Percentiles rank a stretch among this genome's conserved stretches.
Evolutionary conservation across 169 alveolate species (phyloP).

Genomic region (Amoebophrya sp.): DNA sequence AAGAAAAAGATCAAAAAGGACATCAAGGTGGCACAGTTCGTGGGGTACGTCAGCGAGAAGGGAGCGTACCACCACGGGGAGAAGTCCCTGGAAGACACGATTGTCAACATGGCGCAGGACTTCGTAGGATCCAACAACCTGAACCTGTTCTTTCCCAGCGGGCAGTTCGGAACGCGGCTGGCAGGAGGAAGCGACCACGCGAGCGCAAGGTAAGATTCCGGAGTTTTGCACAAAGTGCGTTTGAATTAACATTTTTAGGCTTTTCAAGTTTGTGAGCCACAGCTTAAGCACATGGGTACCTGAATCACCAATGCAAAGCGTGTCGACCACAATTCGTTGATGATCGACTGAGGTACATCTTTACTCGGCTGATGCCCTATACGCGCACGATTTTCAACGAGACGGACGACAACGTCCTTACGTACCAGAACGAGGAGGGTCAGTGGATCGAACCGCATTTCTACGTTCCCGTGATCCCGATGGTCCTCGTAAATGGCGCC

Average conservation of each 20-base stretch:
- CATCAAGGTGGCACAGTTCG: conserved; percentile 82
- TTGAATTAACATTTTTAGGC: no score
- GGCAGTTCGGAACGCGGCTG: conserved; percentile 96
- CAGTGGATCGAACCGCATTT: conserved; percentile 93
- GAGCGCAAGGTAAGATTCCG: neutral
- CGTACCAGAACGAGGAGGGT: conserved; percentile 84
- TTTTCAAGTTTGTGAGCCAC: no score
- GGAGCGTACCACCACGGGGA: conserved; percentile 99
- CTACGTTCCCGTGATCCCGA: conserved; percentile 95
- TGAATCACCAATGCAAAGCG: neutral
- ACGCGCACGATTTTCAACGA: conserved; percentile 62
- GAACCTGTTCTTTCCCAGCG: conserved; percentile 71
- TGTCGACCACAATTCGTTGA: neutral
- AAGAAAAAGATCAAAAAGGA: conserved; percentile 85
- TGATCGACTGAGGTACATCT: conserved; percentile 65
- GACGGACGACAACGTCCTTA: conserved; percentile 50
- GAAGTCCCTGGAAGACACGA: conserved; percentile 81
- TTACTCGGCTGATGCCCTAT: conserved; percentile 59
- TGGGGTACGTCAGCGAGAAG: conserved; percentile 91
- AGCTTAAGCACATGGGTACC: no score
- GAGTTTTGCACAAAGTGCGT: neutral
- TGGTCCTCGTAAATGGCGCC: conserved; percentile 95
- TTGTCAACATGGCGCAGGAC: conserved; percentile 97
- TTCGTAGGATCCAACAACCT: conserved; percentile 90
- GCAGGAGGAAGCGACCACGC: neutral